Evolutionary conservation across 805 yeast genomes (phyloP), one percentile per base, ranked within the genome.

Genomic region (Saccharomycopsis sp.): DNA sequence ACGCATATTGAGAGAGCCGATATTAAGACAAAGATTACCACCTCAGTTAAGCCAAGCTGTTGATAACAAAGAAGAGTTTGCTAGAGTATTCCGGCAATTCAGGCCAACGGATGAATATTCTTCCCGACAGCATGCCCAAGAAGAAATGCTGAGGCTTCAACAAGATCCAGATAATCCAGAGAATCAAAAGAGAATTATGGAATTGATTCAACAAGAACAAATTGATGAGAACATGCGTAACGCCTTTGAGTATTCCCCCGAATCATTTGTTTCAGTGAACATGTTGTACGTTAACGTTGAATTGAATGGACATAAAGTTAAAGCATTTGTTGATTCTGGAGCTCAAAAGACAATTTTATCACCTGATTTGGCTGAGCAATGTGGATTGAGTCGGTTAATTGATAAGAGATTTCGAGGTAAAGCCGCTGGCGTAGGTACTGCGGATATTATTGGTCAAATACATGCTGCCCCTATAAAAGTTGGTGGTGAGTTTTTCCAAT

Each of bases 281-380:
- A 88, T 93, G 96, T 71, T 93, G 32, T 90, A 81, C 62, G 78
- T 93, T 13, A 71, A 79, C 45, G 70, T 87, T 33, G 81, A 77
- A 53, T 81, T 90, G 29, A 89, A 93, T 56, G 90, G 93, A 1
- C 69, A 72, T 38, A 79, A 81, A 19, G 82, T 88, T 2, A 85
- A 85, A 59, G 97, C 97, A 0, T 87, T 93, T 66, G 95, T 93
- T 4, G 99, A 93, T 60, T 79, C 97, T 0, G 98, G 99, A 2
- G 97, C 99, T 0, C 96, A 88, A 61, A 68, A 77, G 23, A 88
- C 98, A 0, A 81, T 93, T 33, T 77, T 93, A 57, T 79, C 88
- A 26, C 84, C 94, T 1, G 66, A 68, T 34, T 68, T 89, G 51
- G 96, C 95, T 0, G 84, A 82, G 50, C 65, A 68, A 39, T 76